Base-by-base conservation (phyloP, 768 basidiomycete genomes). In the Suillus subaureus region DNA sequence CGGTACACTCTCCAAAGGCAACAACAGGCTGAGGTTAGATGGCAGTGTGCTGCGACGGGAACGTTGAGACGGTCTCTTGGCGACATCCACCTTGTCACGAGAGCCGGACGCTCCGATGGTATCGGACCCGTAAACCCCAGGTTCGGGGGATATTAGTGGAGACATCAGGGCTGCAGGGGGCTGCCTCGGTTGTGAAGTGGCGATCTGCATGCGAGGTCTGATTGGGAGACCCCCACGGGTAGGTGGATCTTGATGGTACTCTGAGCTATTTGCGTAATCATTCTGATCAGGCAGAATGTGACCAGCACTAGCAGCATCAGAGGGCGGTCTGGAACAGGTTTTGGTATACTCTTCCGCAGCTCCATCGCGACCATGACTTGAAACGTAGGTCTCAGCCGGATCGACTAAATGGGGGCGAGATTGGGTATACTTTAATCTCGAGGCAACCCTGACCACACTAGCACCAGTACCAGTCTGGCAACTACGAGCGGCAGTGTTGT, bases 81-180 rank as follows among this genome's bases (percentile, higher is more conserved):
- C 16, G 37, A 39, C 33, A 40, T 66, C 65, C 28, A 62, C 39
- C 37, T n/a, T 28, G 43, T 26, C 52, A n/a, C 49, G 45, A 37
- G 61, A 35, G 23, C 43, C 33, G 5, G n/a, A 12, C 23, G 40
- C 18, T 55, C 70, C 70, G 13, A 78, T 66, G 65, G 78, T 76
- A 64, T 78, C 77, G 6, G 77, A 77, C 3, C 75, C 74, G 13
- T 75, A 66, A 51, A 72, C 56, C 37, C 66, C 65, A 28, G 70
- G 69, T 51, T 61, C 57, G 6, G 52, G 35, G 31, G 45, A 67
- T 54, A 18, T 49, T 31, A 21, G 66, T 16, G 35, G 62, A 33
- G 37, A 55, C 18, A 21, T 26, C 35, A 18, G 51, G 16, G 62
- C 43, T 40, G 18, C 35, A 43, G 15, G 65, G 26, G 31, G n/a